Conservation (phyloP, 257 asterid species). For the Parsonsia alboflavescens region DNA sequence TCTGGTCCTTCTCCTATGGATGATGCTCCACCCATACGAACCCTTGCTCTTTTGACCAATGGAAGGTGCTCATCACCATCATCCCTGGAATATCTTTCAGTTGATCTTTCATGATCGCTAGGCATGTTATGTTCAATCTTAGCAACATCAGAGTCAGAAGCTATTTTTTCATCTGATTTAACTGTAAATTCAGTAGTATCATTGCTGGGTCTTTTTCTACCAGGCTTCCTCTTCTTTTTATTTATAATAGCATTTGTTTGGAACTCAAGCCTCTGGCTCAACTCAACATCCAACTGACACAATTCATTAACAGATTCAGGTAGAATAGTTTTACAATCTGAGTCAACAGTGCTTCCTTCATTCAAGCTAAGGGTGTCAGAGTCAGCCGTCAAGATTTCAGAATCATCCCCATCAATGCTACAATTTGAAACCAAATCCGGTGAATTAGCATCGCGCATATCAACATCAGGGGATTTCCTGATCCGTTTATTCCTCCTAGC, state of each 20-base stretch:
- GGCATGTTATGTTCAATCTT: slow-evolving; percentile 37
- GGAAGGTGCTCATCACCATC: slow-evolving; percentile 92
- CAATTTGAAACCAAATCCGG: slow-evolving; percentile 51
- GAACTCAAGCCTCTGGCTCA: slow-evolving; percentile 57
- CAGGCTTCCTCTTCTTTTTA: slow-evolving; percentile 71
- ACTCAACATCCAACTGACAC: slow-evolving; percentile 41
- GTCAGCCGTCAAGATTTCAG: slow-evolving; percentile 56
- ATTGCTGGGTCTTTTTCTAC: slow-evolving; percentile 49
- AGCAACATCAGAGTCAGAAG: slow-evolving; percentile 36
- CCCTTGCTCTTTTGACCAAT: slow-evolving; percentile 86
- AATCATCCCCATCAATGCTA: slow-evolving; percentile 55
- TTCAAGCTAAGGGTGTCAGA: slow-evolving; percentile 54
- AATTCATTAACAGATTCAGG: slow-evolving; percentile 37
- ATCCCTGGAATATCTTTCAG: slow-evolving; percentile 43
- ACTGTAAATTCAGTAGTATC: slow-evolving; percentile 36
- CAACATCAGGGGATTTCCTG: slow-evolving; percentile 52
- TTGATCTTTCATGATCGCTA: slow-evolving; percentile 38
- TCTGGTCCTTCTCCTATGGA: slow-evolving; percentile 37
- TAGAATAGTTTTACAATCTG: slow-evolving; percentile 37
- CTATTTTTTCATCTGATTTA: slow-evolving; percentile 30
- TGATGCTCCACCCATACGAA: slow-evolving; percentile 69
- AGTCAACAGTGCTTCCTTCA: slow-evolving; percentile 55
- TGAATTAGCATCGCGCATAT: slow-evolving; percentile 40
- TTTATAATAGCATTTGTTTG: slow-evolving; percentile 44
- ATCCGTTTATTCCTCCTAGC: slow-evolving; percentile 60